Evolutionary conservation across 495 filamentous ascomycete genomes (phyloP).

Genomic region (Annulohypoxylon stygium): DNA sequence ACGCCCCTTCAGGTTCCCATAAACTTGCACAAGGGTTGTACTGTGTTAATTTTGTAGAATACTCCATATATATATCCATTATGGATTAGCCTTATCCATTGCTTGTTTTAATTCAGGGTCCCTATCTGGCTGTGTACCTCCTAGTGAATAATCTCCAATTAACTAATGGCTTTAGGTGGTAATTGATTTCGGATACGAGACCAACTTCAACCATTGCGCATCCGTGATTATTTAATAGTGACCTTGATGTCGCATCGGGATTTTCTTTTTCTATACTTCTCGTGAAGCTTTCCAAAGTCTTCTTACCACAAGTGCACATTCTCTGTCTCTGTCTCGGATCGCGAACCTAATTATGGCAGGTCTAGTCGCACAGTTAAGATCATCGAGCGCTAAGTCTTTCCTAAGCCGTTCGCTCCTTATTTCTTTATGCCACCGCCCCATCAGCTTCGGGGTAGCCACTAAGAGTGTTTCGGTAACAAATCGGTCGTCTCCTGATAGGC

Average conservation of each 20-base stretch:
- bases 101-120: too few species aligned
- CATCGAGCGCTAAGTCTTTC: conserved; percentile 1
- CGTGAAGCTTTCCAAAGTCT: neutral
- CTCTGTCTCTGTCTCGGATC: neutral
- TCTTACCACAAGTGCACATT: neutral
- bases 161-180: neutral
- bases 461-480: conserved; percentile 27
- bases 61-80: too few species aligned
- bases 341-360: neutral
- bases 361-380: conserved; percentile 2
- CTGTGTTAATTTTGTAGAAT: too few species aligned
- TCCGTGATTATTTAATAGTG: too few species aligned
- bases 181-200: too few species aligned
- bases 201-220: too few species aligned
- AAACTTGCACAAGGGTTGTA: too few species aligned
- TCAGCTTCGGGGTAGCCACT: conserved; percentile 18
- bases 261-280: neutral
- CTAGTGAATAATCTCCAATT: too few species aligned
- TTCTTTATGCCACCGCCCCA: conserved; percentile 9
- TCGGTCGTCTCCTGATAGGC: conserved; percentile 33
- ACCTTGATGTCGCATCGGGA: neutral
- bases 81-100: too few species aligned
- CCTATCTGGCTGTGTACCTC: too few species aligned
- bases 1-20: conserved; percentile 21
- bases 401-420: neutral